Evolutionary conservation across 2,329 filamentous ascomycete genomes (phyloP), one percentile per base, ranked within the genome.

Genomic region (Fusarium cyanostomum): DNA sequence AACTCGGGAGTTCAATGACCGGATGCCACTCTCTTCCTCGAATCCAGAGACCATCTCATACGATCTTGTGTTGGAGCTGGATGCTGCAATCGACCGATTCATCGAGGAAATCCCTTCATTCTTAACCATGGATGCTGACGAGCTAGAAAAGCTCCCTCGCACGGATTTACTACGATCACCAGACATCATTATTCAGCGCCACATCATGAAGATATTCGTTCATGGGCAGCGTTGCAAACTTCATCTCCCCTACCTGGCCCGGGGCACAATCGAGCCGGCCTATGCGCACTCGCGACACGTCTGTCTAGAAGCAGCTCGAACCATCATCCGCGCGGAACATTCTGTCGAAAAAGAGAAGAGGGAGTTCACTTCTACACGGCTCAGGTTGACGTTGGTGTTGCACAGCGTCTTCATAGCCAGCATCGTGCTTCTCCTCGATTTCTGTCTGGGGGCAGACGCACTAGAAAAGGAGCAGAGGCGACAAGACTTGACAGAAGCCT

Each of bases 161-260:
- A 59, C 60, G 8, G 72, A 75, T 38, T 42, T 58, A 5, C 62
- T 62, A 34, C 60, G 68, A 16, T 61, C 59, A 13, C 68, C 67
- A 3, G 58, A 56, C 13, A 69, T 75, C 39, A 67, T 68, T 1
- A 54, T 75, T 13, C 74, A 77, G 37, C 71, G 75, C 8, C 74
- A 77, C 52, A 64, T 73, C 16, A 67, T 77, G 31, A 74, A 73
- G 21, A 44, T 75, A 7, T 68, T 76, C 11, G 51, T 75, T 3
- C 69, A 75, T 16, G 74, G 74, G 1, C 73, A 77, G 35, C 66
- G 73, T 9, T 77, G 74, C 56, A 77, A 74, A 50, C 58, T 77
- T 9, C 75, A 77, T 46, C 68, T 77, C 8, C 75, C 75, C 6
- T 77, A 72, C 48, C 56, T 77, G 8, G 73, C 74, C 3, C 71